These are phyloP conservation scores for Lumnitzera racemosa DNA, from an alignment of 345 rosid species.

Conservation along the genomic window DNA sequence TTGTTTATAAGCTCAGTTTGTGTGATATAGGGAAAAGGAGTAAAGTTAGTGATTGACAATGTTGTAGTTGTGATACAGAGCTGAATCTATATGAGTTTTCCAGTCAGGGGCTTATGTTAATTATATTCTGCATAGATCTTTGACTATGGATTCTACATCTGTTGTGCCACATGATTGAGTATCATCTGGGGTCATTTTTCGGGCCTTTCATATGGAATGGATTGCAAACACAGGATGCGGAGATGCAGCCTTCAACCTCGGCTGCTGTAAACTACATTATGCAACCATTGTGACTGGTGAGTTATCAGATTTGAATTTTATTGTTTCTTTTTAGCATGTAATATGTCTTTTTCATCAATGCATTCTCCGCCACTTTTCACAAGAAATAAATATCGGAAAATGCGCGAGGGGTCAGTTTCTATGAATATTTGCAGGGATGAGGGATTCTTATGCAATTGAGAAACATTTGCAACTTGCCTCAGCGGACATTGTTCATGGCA, in stretches of 20 bases:
- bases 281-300: conserved; percentile 90
- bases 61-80: too few relatives aligned
- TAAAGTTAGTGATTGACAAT: too few relatives aligned
- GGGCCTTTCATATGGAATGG: conserved; percentile 80
- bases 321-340: not conserved
- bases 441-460: too few relatives aligned
- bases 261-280: conserved; percentile 44
- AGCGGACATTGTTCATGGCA: not conserved
- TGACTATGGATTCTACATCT: conserved; percentile 46
- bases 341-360: not conserved
- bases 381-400: too few relatives aligned
- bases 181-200: conserved; percentile 83
- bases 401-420: too few relatives aligned
- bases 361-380: not conserved
- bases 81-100: not conserved
- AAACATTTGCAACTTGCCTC: too few relatives aligned
- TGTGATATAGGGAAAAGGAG: too few relatives aligned
- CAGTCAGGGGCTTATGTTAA: conserved; percentile 6
- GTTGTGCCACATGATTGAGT: conserved; percentile 86
- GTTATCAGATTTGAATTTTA: conserved; percentile 9
- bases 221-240: conserved; percentile 26
- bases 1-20: too few relatives aligned
- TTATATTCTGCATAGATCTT: conserved; percentile 16
- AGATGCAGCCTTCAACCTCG: conserved; percentile 41
- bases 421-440: too few relatives aligned